Base-by-base conservation (phyloP, 495 filamentous ascomycete species). In the Penicillium diatomitis region DNA sequence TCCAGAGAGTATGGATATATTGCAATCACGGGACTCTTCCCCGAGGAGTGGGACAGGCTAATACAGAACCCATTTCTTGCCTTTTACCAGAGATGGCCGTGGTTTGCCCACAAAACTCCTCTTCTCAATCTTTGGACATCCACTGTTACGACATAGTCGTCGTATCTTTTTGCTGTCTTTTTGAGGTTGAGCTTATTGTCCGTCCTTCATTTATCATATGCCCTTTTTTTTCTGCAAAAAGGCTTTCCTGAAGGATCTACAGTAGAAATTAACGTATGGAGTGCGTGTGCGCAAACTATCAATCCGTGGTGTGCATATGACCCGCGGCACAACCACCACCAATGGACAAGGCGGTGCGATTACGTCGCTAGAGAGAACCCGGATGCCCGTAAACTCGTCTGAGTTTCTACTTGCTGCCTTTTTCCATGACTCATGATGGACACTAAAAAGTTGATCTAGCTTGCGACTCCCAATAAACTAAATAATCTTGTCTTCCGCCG, bases 71-170 rank as follows among this genome's bases (percentile, higher is more conserved):
- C 73, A 78, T 76, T 76, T 78, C 79, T 81, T 81, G 78, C 78
- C 78, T 81, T 81, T 81, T 81, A 81, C 78, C 78, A 81, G 79
- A 80, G 70, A 77, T 77, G 73, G 70, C 78, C 76, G 77, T 80
- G 78, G 71, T 65, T 69, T 72, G 74, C 75, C 71, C 72, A 77
- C 63, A 65, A 73, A 52, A 71, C 75, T 75, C 77, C 74, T 68
- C 66, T 79, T 52, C 49, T 55, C 57, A 81, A 79, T 81, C 77
- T 81, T 81, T 81, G 78, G 77, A 81, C 69, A 54, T n/a, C 28
- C 37, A 53, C 55, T 54, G 42, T 52, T 43, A 56, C 63, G 60
- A 68, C 65, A 70, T 44, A 70, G 67, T 52, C 38, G 67, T 70
- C 62, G 65, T 63, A 65, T 62, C 44, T 56, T 62, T 62, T 53